Evolutionary conservation across 257 asterid species (phyloP).

Genomic region (Forsythia suspensa): DNA sequence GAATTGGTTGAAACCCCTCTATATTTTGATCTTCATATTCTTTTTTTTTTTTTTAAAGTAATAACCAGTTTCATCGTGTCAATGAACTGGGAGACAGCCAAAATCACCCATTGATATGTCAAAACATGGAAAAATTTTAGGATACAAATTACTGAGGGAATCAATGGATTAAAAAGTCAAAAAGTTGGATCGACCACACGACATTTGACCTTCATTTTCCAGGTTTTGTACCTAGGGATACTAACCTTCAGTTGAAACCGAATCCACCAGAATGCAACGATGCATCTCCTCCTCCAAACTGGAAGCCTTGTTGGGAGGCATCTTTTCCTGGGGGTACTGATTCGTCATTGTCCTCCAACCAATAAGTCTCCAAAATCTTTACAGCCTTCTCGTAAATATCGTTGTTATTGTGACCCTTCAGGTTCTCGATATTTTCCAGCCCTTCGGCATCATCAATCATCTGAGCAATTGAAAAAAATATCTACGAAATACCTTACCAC

Average conservation of each 20-base stretch:
- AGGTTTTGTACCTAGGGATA: not conserved
- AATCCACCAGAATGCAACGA: conserved; percentile 44
- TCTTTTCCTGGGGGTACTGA: conserved; percentile 43
- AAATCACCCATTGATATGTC: not conserved
- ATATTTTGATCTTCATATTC: too few species aligned
- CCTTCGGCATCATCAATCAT: too few species aligned
- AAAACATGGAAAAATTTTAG: not conserved
- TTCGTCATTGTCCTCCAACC: conserved; percentile 55
- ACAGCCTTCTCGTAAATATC: conserved; percentile 3
- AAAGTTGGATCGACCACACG: not conserved
- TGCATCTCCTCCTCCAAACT: conserved; percentile 37
- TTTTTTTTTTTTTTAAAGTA: too few species aligned
- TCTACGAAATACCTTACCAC: too few species aligned
- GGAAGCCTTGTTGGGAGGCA: conserved; percentile 37
- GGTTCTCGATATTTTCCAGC: too few species aligned
- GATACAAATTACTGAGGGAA: not conserved
- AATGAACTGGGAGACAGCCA: not conserved
- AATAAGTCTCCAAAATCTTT: conserved; percentile 46
- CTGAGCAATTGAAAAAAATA: too few species aligned
- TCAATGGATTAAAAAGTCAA: not conserved
- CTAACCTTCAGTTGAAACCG: conserved; percentile 31
- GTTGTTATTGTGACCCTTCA: too few species aligned
- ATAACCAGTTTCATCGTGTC: not conserved
- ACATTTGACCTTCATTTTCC: not conserved
- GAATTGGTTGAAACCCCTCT: not conserved